Evolutionary conservation across 495 filamentous ascomycete genomes (phyloP), one percentile per base, ranked within the genome.

Genomic region (Hypomontagnella submonticulosa): DNA sequence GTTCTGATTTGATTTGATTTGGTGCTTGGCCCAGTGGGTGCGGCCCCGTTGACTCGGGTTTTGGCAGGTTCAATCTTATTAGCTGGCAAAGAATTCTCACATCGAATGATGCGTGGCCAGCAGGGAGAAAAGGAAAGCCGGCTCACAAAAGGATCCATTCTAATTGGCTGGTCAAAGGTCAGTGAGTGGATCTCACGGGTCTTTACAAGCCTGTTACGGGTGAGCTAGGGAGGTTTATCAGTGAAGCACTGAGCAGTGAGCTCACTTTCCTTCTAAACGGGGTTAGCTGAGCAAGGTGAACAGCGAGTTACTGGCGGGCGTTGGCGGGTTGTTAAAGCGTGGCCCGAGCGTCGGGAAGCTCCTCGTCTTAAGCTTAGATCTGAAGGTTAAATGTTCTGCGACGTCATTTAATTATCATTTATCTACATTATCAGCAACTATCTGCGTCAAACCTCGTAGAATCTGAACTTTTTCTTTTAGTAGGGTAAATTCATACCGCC

Each of bases 41-140:
- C n/a, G 34, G 27, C 47, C 27, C 47, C 36, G 30, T 38, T 8
- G 15, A 51, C n/a, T 56, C 20, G 47, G 38, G 20, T 36, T 61
- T 37, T 16, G 20, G 37, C 12, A 18, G 9, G 23, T 52, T 55
- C 16, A 62, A 58, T 57, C 57, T 48, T 48, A 46, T 48, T 48
- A 46, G 55, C 44, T 50, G 37, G n/a, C 43, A 61, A 64, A 42
- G 61, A 61, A 48, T 65, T 61, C 57, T 69, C 44, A 62, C 44
- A 70, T 70, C 66, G 66, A 70, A 70, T 61, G 66, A 70, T 66
- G 66, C 16, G 33, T 52, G 43, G 37, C 19, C 20, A 51, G 64
- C 52, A 43, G 48, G 49, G 49, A 53, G 55, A 69, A 69, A 65
- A 41, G 66, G 66, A 69, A 46, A 55, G n/a, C 61, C 59, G 59